A percentile compares a stretch with the other conserved stretches of the same genome.
These are phyloP conservation scores for Huntiella savannae DNA, from an alignment of 2,329 filamentous ascomycete genomes.

Conservation along the genomic window DNA sequence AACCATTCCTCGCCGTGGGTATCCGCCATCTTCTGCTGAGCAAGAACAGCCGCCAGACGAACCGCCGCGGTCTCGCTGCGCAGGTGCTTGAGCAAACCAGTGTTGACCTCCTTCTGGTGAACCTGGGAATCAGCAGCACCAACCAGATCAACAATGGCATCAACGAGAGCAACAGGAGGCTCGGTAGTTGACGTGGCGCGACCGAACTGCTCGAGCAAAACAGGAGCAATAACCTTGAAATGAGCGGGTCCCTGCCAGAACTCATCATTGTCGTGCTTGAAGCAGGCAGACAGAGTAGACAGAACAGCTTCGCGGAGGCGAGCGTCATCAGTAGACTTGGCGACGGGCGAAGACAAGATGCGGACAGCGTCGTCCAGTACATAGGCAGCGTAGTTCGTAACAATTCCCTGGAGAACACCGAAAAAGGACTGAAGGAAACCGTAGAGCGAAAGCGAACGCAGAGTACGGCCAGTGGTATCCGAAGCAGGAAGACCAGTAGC, in stretches of 20 bases:
- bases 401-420: slow-evolving; percentile 73
- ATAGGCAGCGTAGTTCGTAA: slow-evolving; percentile 80
- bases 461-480: slow-evolving; percentile 35
- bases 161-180: slow-evolving; percentile 38
- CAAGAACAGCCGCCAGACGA: slow-evolving; percentile 63
- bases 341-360: slow-evolving; percentile 30
- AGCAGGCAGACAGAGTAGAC: slow-evolving; percentile 51
- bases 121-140: slow-evolving; percentile 65
- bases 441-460: slow-evolving; percentile 60
- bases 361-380: slow-evolving; percentile 56
- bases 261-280: slow-evolving; percentile 79
- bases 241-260: slow-evolving; percentile 91
- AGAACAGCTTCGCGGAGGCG: slow-evolving; percentile 53
- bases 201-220: slow-evolving; percentile 48
- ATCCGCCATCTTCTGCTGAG: slow-evolving; percentile 62
- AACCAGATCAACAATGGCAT: slow-evolving; percentile 63
- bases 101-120: slow-evolving; percentile 81
- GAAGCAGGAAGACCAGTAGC: slow-evolving; percentile 37
- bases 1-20: slow-evolving; percentile 86
- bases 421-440: slow-evolving; percentile 67
- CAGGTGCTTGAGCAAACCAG: slow-evolving; percentile 56
- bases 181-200: slow-evolving; percentile 16
- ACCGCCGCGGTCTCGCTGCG: slow-evolving; percentile 52
- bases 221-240: slow-evolving; percentile 52
- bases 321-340: slow-evolving; percentile 27